phyloP scores from a whole-genome alignment of 2,329 filamentous ascomycete genomes.

The Alternaria panax region DNA sequence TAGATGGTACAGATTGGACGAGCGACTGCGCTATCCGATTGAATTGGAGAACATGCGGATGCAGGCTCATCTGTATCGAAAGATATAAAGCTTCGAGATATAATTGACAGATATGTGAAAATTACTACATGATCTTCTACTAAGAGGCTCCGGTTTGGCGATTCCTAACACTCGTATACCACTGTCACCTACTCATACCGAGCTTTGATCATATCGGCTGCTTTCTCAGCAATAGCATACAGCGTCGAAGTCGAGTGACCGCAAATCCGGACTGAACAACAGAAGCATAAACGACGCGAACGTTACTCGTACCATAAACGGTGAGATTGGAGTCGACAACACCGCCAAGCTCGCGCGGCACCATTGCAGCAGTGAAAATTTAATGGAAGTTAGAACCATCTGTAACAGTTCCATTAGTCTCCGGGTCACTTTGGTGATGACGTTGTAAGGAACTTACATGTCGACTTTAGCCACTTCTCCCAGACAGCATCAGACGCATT shows the following conservation, averaged over 20 bases:
- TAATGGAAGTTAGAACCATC: constrained; percentile 3
- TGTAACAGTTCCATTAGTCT: background rate
- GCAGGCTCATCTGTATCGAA: constrained; percentile 81
- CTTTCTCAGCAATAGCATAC: constrained; percentile 4
- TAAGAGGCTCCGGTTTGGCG: background rate
- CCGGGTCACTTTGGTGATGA: background rate
- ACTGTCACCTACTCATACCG: background rate
- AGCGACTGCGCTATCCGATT: constrained; percentile 77
- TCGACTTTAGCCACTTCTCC: background rate
- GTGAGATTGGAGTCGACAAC: constrained; percentile 1
- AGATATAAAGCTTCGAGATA: constrained; percentile 7
- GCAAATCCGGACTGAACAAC: background rate
- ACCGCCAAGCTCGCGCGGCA: background rate
- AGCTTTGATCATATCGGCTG: constrained; percentile 1
- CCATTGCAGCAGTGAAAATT: background rate
- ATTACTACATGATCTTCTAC: background rate
- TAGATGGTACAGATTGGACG: constrained; percentile 78
- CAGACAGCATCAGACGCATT: background rate
- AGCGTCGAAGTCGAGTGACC: constrained; percentile 1
- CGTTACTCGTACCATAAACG: constrained; percentile 1
- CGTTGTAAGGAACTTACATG: background rate
- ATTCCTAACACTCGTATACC: background rate
- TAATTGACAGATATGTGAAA: background rate
- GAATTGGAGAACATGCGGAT: constrained; percentile 93
- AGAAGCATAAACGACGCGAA: constrained; percentile 3